Evolutionary conservation across 192 early-diverging fungal genomes (phyloP), one percentile per base, ranked within the genome.

Genomic region (Linderina pennispora): DNA sequence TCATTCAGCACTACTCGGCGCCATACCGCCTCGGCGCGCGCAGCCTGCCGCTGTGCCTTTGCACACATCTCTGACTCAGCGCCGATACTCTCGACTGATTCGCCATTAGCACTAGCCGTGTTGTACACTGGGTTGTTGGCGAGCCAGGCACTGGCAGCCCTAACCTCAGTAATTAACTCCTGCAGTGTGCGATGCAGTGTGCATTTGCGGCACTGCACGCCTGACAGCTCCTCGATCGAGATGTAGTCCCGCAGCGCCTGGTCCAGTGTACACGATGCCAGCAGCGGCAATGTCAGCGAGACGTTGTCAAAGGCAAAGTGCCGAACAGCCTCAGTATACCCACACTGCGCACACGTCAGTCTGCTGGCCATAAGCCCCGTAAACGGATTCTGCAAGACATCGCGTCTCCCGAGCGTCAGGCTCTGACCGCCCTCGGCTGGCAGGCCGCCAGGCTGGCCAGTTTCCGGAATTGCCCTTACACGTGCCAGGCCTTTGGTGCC

Each of bases 301-400:
- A 89, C 48, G 42, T 86, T 89, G 58, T 89, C 86, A 67, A 91
- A 91, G 14, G 83, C 78, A 55, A 86, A 85, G 47, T 89, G 87
- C 0, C 85, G 81, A 11, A 88, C 72, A 0, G 83, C 83, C 42
- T 80, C 80, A 13, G 85, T 84, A 37, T 91, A 90, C 5, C 85
- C 83, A 45, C 91, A 94, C 31, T 80, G 72, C 32, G 75, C 64
- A 50, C 91, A 94, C 18, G 85, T 83, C 36, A 90, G 76, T 16
- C 81, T 75, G 46, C 71, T 83, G 5, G 87, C 89, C 25, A 81
- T 65, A 51, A 91, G 45, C 5, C 92, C 92, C 4, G 80, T 77
- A 51, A 94, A 80, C 0, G 92, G 92, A 55, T 57, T 72, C n/a
- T 50, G 62, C 34, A 57, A 23, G 21, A 65, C 45, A 8, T 79